phyloP scores from a whole-genome alignment of 805 yeast species.

The Candida parachauliodes region DNA sequence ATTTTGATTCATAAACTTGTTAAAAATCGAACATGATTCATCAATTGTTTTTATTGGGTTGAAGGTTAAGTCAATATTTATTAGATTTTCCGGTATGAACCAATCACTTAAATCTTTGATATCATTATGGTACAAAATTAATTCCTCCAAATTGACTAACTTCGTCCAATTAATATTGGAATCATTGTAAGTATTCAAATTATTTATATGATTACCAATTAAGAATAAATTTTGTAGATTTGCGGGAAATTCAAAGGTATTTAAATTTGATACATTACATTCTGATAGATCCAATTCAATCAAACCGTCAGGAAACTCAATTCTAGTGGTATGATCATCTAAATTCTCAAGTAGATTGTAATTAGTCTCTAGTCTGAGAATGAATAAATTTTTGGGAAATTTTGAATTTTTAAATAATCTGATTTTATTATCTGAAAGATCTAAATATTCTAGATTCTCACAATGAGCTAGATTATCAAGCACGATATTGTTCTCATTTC shows the following conservation, averaged over 20 bases:
- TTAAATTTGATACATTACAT: conserved; percentile 19
- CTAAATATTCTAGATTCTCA: background rate
- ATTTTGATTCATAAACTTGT: conserved; percentile 1
- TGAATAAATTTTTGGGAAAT: conserved; percentile 2
- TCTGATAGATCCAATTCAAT: conserved; percentile 20
- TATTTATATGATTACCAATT: conserved; percentile 21
- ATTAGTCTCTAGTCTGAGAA: background rate
- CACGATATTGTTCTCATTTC: background rate
- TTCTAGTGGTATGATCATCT: background rate
- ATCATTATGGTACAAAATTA: conserved; percentile 18
- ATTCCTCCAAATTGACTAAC: conserved; percentile 17
- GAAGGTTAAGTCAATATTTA: conserved; percentile 10
- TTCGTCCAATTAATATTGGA: conserved; percentile 20
- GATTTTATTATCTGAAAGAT: background rate
- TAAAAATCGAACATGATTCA: conserved; percentile 4
- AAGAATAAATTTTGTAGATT: conserved; percentile 23
- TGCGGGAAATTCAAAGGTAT: conserved; percentile 17
- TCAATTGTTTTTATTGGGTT: conserved; percentile 8
- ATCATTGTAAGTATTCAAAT: conserved; percentile 17
- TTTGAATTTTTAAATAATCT: background rate
- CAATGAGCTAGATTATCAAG: background rate
- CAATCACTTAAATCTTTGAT: conserved; percentile 17
- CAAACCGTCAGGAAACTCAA: conserved; percentile 25
- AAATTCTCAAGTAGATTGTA: background rate
- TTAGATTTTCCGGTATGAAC: conserved; percentile 16